Base-by-base conservation (phyloP, 345 rosid species). In the Alliaria petiolata region DNA sequence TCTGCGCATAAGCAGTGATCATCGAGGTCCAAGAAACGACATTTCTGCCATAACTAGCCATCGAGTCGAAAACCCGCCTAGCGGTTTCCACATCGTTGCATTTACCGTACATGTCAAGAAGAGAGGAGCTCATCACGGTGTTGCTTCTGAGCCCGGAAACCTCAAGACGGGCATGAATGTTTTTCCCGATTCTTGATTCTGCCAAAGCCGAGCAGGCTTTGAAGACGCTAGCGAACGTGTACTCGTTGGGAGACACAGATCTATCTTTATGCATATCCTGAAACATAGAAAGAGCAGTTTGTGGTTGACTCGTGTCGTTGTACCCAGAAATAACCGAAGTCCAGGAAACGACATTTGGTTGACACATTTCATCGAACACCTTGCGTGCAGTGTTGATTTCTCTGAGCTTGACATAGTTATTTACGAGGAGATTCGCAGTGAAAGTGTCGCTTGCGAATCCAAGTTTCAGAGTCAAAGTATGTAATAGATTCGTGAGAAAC, bases 91-190 rank as follows among this genome's bases (percentile, higher is more conserved):
- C 82, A 14, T 85, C 89, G 33, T 87, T 89, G 80, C 96, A 89
- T 80, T 92, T 89, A 44, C 98, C 98, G 53, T 89, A 92, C 96
- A 92, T 92, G 62, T 88, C 88, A 68, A 92, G 79, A 67, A 89
- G 90, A 8, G 98, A 84, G 67, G 96, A 86, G 42, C 81, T 83
- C 30, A 86, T 88, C 73, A 88, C 96, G 9, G 77, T 72, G 58
- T 89, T 82, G 15, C 59, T 46, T 9, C 45, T 78, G 13, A 81
- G 77, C 4, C 91, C 92, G 10, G 80, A 65, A 46, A 76, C 49
- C 79, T 81, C 86, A 22, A 84, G 84, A 67, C 50, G 84, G 62
- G 86, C 83, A 74, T 92, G 96, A 1, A 88, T 60, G 57, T 34
- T 79, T 72, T 71, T 84, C 12, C 95, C 98, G 12, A 62, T 64